Percentiles rank a stretch among this genome's conserved stretches.
phyloP scores from a whole-genome alignment of 2,329 filamentous ascomycete genomes.

The Neofusicoccum umdonicola region DNA sequence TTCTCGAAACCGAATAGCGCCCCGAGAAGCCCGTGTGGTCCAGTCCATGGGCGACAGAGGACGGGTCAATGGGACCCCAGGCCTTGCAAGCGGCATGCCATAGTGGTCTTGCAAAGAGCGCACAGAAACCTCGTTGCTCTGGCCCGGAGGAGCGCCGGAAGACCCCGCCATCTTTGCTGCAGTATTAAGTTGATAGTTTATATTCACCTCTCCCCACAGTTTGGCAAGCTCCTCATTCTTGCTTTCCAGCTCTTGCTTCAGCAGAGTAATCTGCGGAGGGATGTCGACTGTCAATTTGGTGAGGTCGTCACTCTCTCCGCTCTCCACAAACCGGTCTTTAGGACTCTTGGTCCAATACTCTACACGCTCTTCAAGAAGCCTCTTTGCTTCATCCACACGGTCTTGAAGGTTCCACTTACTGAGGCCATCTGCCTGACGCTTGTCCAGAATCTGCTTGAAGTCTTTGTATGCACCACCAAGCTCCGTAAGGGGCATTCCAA shows the following conservation, averaged over 20 bases:
- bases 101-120: too few species aligned
- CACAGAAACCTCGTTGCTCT: too few species aligned
- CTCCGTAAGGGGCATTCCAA: not conserved
- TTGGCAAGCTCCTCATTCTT: not conserved
- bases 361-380: not conserved
- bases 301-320: not conserved
- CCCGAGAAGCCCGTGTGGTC: too few species aligned
- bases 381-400: not conserved
- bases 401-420: not conserved
- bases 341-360: not conserved
- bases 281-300: not conserved
- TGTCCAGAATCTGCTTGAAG: not conserved
- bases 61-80: too few species aligned
- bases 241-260: not conserved
- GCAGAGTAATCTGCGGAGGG: not conserved
- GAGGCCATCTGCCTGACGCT: not conserved
- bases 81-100: too few species aligned
- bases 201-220: too few species aligned
- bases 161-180: too few species aligned
- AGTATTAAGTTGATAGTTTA: not conserved
- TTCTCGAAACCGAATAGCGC: too few species aligned
- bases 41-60: too few species aligned
- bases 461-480: conserved; percentile 1
- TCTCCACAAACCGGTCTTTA: not conserved
- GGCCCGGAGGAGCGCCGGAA: too few species aligned